These are phyloP conservation scores for Trichosphaerium sp. DNA, from an alignment of 78 protist species.

Conservation along the genomic window DNA sequence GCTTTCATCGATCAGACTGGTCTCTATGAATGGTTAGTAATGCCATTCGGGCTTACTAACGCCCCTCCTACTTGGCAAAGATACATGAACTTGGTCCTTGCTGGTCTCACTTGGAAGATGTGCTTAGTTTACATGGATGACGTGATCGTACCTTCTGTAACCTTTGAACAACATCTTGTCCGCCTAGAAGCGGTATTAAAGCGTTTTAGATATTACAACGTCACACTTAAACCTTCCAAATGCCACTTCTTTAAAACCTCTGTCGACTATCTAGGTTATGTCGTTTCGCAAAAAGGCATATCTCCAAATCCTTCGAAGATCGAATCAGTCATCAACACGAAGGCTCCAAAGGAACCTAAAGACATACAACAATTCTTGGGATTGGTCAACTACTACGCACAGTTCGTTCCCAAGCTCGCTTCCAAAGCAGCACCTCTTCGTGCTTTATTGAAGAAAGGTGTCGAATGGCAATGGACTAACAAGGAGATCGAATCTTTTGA, in stretches of 20 bases:
- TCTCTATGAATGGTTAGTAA: neutral
- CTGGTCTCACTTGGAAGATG: neutral
- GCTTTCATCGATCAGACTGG: neutral
- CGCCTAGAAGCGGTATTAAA: slow-evolving; percentile 2
- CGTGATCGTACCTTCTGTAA: neutral
- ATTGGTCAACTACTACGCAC: slow-evolving; percentile 9
- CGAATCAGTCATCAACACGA: neutral
- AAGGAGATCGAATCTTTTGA: neutral
- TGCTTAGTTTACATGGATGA: slow-evolving; percentile 17
- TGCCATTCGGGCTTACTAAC: slow-evolving; percentile 5
- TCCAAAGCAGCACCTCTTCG: neutral
- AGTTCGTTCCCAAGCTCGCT: neutral
- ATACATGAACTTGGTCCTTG: neutral
- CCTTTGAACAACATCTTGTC: neutral
- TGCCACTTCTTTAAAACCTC: neutral
- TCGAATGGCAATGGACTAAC: neutral
- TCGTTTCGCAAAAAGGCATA: neutral
- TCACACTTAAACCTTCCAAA: neutral
- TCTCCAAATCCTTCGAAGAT: neutral
- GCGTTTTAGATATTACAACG: neutral
- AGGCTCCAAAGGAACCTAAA: neutral
- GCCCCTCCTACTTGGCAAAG: neutral
- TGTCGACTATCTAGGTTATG: slow-evolving; percentile 13
- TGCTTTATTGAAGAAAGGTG: neutral
- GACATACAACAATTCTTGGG: slow-evolving; percentile 3